Base-by-base conservation (phyloP, 2,329 filamentous ascomycete genomes). In the Diplodia mutila region DNA sequence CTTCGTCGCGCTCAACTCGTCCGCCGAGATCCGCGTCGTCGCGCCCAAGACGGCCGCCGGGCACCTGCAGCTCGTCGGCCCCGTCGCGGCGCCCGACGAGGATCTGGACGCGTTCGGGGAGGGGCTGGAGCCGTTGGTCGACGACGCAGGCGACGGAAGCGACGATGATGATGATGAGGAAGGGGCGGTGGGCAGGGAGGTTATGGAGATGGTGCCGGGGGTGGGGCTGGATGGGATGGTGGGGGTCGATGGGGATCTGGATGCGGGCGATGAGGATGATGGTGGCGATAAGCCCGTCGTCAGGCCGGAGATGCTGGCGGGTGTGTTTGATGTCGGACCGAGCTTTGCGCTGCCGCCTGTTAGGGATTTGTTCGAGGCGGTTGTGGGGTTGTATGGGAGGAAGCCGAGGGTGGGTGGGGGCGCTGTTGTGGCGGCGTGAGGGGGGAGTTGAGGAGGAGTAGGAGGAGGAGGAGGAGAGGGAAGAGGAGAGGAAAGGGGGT, bases 1-100 rank as follows among this genome's bases (percentile, higher is more conserved):
- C 4, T 97, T 92, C 76, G 81, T 95, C 48, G 81, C 90, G 11
- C 79, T 97, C 6, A 93, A 97, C 75, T 85, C 90, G n/a, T 84
- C 87, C 0, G 92, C 92, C 16, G 90, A 91, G 73, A 83, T 97
- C 48, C 89, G 88, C 32, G 73, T 78, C 6, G 72, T 85, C 12
- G 76, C 70, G 9, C 76, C 78, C 12, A 76, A 72, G 39, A 71
- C 71, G 25, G 69, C 66, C 23, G 61, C 71, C 1, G 68, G 63
- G 9, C 55, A 8, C 4, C 29, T 75, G 21, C 73, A 77, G 61
- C 70, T 79, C 21, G 72, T 73, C 25, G 74, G 73, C 1, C 73
- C 75, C 18, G 75, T 78, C 23, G 75, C 76, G 16, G 74, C 76
- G 6, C 18, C 57, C 1, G 66, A 67, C 11, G 51, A 67, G 51